Evolutionary conservation across 2,329 filamentous ascomycete genomes (phyloP), one percentile per base, ranked within the genome.

Genomic region (Knoxdaviesia proteae): DNA sequence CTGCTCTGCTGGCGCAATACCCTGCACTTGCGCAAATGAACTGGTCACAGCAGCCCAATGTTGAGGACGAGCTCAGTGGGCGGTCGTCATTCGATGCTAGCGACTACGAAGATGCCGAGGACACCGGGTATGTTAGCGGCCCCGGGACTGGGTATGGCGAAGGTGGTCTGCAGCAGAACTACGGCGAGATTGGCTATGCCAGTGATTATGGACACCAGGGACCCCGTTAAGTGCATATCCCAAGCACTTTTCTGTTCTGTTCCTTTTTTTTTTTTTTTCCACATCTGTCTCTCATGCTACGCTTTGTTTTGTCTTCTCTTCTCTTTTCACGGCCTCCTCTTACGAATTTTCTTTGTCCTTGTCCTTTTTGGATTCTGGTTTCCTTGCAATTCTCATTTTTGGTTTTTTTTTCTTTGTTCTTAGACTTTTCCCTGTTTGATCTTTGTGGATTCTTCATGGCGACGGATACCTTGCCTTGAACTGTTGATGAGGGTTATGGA

Each of bases 21-120:
- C 90, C 90, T 8, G 87, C 84, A 4, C 64, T 98, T n/a, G 86
- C 87, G 30, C 80, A 78, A 43, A 71, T 96, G 56, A 87, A 88
- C 54, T 96, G 88, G 87, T 70, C 71, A 11, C 56, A 61, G 7
- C 7, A 38, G 35, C 70, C 79, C n/a, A 74, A 75, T 11, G 68
- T 77, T 45, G 79, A 86, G 36, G 80, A 84, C 41, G 82, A 84
- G 47, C 60, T 81, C n/a, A 83, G 78, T 51, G 81, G 81, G 0
- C 69, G 80, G 42, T 84, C 80, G 49, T 86, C 80, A 49, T 90
- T 88, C 51, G 84, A 92, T 53, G 78, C 77, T 1, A 83, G 79
- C 45, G 82, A 87, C 53, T 81, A 78, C 48, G 80, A 80, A 45
- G 78, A 81, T 39, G 77, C 72, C 9, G 80, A 86, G 42, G 74